Conservation (phyloP, 2,329 filamentous ascomycete genomes). For the Fusarium sp. region DNA sequence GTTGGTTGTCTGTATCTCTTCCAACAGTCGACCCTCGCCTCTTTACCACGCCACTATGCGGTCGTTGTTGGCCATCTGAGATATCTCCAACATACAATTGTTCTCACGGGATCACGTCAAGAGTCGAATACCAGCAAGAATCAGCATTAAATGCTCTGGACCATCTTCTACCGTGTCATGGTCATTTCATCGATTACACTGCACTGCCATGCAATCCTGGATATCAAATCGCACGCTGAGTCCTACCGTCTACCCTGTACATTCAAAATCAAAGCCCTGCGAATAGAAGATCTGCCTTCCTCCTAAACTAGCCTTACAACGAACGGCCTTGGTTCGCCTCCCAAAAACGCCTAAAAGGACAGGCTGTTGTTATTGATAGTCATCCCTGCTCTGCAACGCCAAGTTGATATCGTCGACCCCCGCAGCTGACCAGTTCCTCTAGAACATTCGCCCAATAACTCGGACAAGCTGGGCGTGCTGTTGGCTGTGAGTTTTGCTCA, state of each 20-base stretch:
- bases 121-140: neutral
- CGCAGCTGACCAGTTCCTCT: neutral
- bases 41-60: slow-evolving; percentile 10
- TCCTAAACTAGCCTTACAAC: slow-evolving; percentile 14
- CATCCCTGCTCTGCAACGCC: slow-evolving; percentile 2
- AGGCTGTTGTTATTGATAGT: slow-evolving; percentile 14
- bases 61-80: neutral
- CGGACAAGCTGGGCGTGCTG: neutral
- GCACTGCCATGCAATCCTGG: slow-evolving; percentile 25
- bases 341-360: slow-evolving; percentile 27
- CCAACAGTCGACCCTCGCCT: neutral
- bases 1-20: slow-evolving; percentile 4
- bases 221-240: slow-evolving; percentile 36
- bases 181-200: slow-evolving; percentile 34
- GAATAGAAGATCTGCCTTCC: slow-evolving; percentile 31
- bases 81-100: neutral
- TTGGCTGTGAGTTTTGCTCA: neutral
- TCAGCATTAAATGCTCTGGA: neutral
- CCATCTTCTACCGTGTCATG: neutral
- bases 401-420: neutral
- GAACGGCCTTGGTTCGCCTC: slow-evolving; percentile 6
- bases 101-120: neutral
- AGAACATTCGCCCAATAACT: neutral
- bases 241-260: slow-evolving; percentile 36
- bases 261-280: slow-evolving; percentile 33